Evolutionary conservation across 1,139 yeast genomes (phyloP).

Genomic region (Geotrichum histeridarum): DNA sequence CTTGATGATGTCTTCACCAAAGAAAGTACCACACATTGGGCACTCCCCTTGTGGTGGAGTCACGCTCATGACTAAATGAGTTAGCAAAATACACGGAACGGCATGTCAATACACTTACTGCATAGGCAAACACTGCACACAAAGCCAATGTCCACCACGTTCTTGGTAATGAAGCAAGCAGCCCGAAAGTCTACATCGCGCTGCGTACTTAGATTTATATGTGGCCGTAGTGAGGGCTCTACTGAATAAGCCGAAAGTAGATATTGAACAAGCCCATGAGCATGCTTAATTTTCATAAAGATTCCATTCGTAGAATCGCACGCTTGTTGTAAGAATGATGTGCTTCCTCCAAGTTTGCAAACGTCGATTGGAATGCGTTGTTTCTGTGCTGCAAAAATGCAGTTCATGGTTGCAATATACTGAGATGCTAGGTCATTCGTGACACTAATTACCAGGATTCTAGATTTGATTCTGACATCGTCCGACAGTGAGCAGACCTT

Average conservation of each 20-base stretch:
- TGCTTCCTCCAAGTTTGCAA: slow-evolving; percentile 70
- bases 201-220: slow-evolving; percentile 75
- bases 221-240: slow-evolving; percentile 73
- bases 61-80: slow-evolving; percentile 38
- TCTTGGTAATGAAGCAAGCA: slow-evolving; percentile 85
- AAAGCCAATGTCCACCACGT: slow-evolving; percentile 84
- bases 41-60: slow-evolving; percentile 51
- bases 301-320: slow-evolving; percentile 93
- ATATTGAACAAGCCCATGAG: slow-evolving; percentile 74
- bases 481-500: slow-evolving; percentile 40
- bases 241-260: slow-evolving; percentile 60
- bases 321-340: slow-evolving; percentile 91
- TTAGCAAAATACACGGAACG: not conserved
- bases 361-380: slow-evolving; percentile 84
- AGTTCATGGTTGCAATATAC: slow-evolving; percentile 91
- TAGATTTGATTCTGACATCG: slow-evolving; percentile 50
- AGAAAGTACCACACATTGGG: slow-evolving; percentile 63
- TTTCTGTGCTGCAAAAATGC: slow-evolving; percentile 93
- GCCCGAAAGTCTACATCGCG: slow-evolving; percentile 90
- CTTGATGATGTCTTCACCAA: slow-evolving; percentile 55
- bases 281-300: slow-evolving; percentile 66
- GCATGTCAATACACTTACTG: slow-evolving; percentile 14
- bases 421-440: slow-evolving; percentile 74
- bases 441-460: slow-evolving; percentile 70
- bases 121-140: slow-evolving; percentile 96